Evolutionary conservation across 441 rosid genomes (phyloP).

Genomic region (Populus tomentosa): DNA sequence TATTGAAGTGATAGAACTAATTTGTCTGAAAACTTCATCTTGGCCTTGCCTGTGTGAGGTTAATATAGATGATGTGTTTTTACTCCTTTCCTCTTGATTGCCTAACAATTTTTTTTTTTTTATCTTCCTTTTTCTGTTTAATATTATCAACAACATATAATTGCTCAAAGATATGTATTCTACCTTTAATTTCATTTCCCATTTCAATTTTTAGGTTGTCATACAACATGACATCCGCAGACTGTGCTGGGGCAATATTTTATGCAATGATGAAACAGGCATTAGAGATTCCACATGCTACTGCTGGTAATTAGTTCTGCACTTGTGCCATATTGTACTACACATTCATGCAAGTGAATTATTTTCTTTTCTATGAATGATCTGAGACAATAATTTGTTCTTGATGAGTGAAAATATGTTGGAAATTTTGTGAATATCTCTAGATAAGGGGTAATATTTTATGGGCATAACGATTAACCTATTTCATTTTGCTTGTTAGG

Average conservation of each 20-base stretch:
- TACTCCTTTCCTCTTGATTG: background rate
- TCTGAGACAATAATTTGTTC: background rate
- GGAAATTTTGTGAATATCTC: background rate
- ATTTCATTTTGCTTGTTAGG: no score
- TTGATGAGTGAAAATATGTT: background rate
- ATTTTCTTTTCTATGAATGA: background rate
- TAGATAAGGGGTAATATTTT: no score
- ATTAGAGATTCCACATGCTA: slow-evolving; percentile 44
- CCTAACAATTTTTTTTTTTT: background rate
- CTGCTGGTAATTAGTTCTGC: slow-evolving; percentile 34
- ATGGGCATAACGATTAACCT: background rate
- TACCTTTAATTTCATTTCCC: slow-evolving; percentile 8
- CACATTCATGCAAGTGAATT: background rate
- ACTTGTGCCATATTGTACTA: background rate
- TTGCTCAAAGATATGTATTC: slow-evolving; percentile 1
- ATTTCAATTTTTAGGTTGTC: slow-evolving; percentile 55
- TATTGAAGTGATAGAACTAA: background rate
- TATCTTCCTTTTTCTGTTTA: background rate
- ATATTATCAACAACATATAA: background rate
- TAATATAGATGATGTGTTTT: background rate
- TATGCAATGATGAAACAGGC: slow-evolving; percentile 86
- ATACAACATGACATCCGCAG: slow-evolving; percentile 75
- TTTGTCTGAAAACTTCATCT: background rate
- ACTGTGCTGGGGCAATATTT: slow-evolving; percentile 88
- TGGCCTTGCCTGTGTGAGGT: background rate